phyloP scores from a whole-genome alignment of 2,329 filamentous ascomycete species.

The Sclerotinia spermophila region DNA sequence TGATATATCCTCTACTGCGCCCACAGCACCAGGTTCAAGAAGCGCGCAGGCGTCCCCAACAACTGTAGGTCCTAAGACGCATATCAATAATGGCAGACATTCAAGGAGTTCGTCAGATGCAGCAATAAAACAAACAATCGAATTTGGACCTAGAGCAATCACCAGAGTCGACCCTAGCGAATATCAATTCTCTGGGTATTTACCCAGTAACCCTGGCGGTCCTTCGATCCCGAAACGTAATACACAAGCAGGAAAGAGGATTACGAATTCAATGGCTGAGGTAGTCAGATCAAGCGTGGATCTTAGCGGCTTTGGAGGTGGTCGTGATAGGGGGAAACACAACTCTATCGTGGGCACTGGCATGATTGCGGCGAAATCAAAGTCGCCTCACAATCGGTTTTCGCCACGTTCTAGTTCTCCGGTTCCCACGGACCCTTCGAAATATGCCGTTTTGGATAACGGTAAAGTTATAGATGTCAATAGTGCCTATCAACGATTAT shows the following conservation, averaged over 20 bases:
- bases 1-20: slow-evolving; percentile 44
- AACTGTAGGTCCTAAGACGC: slow-evolving; percentile 39
- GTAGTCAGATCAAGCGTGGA: slow-evolving; percentile 50
- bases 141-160: slow-evolving; percentile 42
- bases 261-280: slow-evolving; percentile 47
- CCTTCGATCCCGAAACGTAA: slow-evolving; percentile 48
- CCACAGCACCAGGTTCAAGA: slow-evolving; percentile 40
- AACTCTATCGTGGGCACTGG: slow-evolving; percentile 29
- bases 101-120: slow-evolving; percentile 54
- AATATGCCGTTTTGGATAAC: slow-evolving; percentile 51
- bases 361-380: slow-evolving; percentile 30
- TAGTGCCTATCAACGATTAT: slow-evolving; percentile 66
- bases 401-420: slow-evolving; percentile 35
- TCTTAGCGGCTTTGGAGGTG: slow-evolving; percentile 42
- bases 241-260: slow-evolving; percentile 45
- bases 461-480: slow-evolving; percentile 63
- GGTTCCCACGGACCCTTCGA: slow-evolving; percentile 35
- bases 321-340: slow-evolving; percentile 31
- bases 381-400: slow-evolving; percentile 34
- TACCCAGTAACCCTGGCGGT: slow-evolving; percentile 47
- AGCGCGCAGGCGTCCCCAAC: slow-evolving; percentile 49
- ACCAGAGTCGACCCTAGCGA: slow-evolving; percentile 44
- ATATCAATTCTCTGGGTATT: slow-evolving; percentile 61
- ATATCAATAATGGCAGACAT: slow-evolving; percentile 32
- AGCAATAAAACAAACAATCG: slow-evolving; percentile 44